phyloP scores from a whole-genome alignment of 2,329 filamentous ascomycete genomes.

The Neocatenulostroma microsporum region DNA sequence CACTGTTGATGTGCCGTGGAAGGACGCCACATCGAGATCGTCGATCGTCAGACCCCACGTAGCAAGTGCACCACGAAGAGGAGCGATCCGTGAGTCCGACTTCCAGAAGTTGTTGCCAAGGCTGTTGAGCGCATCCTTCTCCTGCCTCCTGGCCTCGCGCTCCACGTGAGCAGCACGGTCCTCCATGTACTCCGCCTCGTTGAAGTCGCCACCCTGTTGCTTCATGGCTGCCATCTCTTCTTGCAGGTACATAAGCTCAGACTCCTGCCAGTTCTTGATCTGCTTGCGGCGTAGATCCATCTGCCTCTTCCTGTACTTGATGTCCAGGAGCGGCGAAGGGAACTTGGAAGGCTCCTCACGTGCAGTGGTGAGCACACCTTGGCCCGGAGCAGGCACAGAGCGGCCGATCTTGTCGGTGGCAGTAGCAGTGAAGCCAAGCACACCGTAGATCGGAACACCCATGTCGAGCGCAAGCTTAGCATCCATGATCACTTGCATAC shows the following conservation, averaged over 20 bases:
- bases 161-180: conserved; percentile 83
- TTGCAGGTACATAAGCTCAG: conserved; percentile 84
- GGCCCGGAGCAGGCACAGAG: conserved; percentile 89
- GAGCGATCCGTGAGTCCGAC: conserved; percentile 84
- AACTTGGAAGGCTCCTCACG: conserved; percentile 86
- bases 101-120: conserved; percentile 99
- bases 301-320: conserved; percentile 94
- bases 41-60: conserved; percentile 98
- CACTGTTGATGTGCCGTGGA: conserved; percentile 97
- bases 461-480: conserved; percentile 93
- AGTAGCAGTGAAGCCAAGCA: conserved; percentile 86
- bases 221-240: conserved; percentile 91
- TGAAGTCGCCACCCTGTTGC: conserved; percentile 61
- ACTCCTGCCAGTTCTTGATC: conserved; percentile 95
- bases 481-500: conserved; percentile 98
- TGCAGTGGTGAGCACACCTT: conserved; percentile 93
- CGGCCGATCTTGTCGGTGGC: conserved; percentile 99
- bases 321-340: conserved; percentile 90
- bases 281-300: conserved; percentile 88
- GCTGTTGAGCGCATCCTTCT: conserved; percentile 85
- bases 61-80: conserved; percentile 87
- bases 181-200: conserved; percentile 76
- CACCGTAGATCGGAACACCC: conserved; percentile 96
- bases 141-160: conserved; percentile 77
- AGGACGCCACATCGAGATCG: conserved; percentile 88